Percentiles rank a stretch among this genome's conserved stretches.
Evolutionary conservation across 2,329 filamentous ascomycete genomes (phyloP).

Genomic region (Cladosporium halotolerans): DNA sequence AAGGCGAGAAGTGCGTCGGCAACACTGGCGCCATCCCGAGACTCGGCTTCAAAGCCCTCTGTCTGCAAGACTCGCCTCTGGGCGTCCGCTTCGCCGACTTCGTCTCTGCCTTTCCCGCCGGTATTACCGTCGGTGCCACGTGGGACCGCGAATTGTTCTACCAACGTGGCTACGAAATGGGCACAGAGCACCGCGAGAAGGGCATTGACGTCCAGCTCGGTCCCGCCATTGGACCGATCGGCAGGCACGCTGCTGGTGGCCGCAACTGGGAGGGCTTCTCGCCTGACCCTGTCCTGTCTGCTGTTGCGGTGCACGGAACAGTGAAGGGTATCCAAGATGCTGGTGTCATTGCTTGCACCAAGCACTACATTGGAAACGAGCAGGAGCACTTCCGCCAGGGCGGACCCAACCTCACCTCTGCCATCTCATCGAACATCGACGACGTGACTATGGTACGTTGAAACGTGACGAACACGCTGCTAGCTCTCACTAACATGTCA

Average conservation of each 20-base stretch:
- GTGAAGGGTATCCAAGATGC: conserved; percentile 75
- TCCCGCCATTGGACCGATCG: conserved; percentile 69
- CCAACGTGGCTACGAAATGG: conserved; percentile 66
- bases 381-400: conserved; percentile 66
- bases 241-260: conserved; percentile 61
- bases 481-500: conserved; percentile 36
- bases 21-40: conserved; percentile 64
- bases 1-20: conserved; percentile 68
- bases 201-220: conserved; percentile 70
- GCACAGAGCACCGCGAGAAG: conserved; percentile 66
- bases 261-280: conserved; percentile 67
- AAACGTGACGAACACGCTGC: neutral
- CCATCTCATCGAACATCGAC: conserved; percentile 55
- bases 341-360: conserved; percentile 76
- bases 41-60: conserved; percentile 66
- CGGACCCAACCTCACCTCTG: conserved; percentile 36
- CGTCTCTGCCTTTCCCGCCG: conserved; percentile 73
- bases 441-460: conserved; percentile 52
- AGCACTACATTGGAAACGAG: conserved; percentile 69
- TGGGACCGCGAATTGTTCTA: conserved; percentile 70
- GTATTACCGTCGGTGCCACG: conserved; percentile 73
- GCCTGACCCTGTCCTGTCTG: conserved; percentile 70
- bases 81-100: conserved; percentile 75
- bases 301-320: conserved; percentile 63
- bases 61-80: conserved; percentile 78